phyloP scores from a whole-genome alignment of 148 eudicot genomes.

The Simmondsia chinensis region DNA sequence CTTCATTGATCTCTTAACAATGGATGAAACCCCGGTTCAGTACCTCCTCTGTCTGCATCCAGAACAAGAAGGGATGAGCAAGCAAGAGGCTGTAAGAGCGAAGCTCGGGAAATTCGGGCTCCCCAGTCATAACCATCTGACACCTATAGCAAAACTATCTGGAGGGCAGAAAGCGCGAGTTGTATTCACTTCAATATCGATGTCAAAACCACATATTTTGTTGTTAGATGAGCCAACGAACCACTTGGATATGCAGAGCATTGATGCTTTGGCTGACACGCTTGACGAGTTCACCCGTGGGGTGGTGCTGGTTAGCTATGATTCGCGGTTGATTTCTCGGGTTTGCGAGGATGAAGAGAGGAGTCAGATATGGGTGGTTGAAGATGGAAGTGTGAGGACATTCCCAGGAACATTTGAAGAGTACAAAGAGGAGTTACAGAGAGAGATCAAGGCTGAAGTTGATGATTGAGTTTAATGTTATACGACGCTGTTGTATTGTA shows the following conservation, averaged over 20 bases:
- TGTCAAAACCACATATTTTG: conserved; percentile 68
- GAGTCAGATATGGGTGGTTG: conserved; percentile 62
- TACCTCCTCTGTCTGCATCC: conserved; percentile 67
- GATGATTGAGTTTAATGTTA: too few species aligned
- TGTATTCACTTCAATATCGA: conserved; percentile 67
- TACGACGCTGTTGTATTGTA: too few species aligned
- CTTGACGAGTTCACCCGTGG: conserved; percentile 68
- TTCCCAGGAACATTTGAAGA: conserved; percentile 48
- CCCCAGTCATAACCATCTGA: conserved; percentile 57
- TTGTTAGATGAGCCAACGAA: conserved; percentile 56
- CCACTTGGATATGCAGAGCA: conserved; percentile 76
- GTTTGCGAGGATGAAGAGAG: conserved; percentile 59
- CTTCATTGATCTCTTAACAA: conserved; percentile 53
- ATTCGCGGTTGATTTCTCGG: conserved; percentile 54
- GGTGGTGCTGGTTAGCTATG: conserved; percentile 57
- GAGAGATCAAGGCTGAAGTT: conserved; percentile 55
- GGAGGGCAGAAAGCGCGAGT: conserved; percentile 68
- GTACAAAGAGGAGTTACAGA: conserved; percentile 51
- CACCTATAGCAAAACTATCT: conserved; percentile 55
- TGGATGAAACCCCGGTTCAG: conserved; percentile 62
- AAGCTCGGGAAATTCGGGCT: conserved; percentile 77
- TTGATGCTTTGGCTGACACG: conserved; percentile 67
- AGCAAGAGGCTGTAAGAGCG: conserved; percentile 72
- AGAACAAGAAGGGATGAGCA: conserved; percentile 67
- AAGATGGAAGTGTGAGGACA: conserved; percentile 39